Conservation (phyloP, 148 eudicot genomes). For the Rhododendron ferrugineum region DNA sequence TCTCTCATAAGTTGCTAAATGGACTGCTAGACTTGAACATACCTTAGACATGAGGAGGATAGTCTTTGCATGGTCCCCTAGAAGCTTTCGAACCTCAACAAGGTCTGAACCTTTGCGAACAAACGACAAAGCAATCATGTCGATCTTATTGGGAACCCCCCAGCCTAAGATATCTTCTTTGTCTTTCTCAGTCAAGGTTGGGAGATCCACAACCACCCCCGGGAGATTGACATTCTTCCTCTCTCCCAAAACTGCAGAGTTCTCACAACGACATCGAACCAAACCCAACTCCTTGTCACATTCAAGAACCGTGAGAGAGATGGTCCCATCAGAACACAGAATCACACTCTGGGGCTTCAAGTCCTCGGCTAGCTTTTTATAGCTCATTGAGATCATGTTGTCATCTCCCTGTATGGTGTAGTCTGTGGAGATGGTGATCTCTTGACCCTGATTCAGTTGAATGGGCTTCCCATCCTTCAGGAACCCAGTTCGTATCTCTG, state of each 20-base stretch:
- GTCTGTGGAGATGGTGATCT: constrained; percentile 19
- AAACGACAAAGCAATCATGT: constrained; percentile 22
- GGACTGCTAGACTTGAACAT: not conserved
- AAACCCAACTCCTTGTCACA: constrained; percentile 16
- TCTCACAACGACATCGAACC: constrained; percentile 17
- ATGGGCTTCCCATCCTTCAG: constrained; percentile 17
- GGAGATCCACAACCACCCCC: constrained; percentile 20
- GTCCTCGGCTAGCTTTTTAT: constrained; percentile 21
- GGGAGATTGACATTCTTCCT: constrained; percentile 24
- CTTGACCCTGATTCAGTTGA: constrained; percentile 12
- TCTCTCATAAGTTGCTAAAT: not conserved
- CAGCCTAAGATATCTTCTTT: constrained; percentile 17
- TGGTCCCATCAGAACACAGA: constrained; percentile 15
- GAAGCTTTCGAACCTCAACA: constrained; percentile 16
- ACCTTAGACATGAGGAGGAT: constrained; percentile 24
- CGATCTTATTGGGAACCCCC: constrained; percentile 20
- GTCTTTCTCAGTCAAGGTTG: constrained; percentile 23
- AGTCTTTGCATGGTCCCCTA: constrained; percentile 19
- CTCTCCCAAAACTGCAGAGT: constrained; percentile 17
- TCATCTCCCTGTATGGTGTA: constrained; percentile 17
- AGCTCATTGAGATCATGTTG: constrained; percentile 18
- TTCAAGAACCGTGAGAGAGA: constrained; percentile 13
- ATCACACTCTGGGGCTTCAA: constrained; percentile 17
- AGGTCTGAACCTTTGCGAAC: constrained; percentile 27
- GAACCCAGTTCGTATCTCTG: constrained; percentile 20